phyloP scores from a whole-genome alignment of 176 grass and related monocot genomes.

The Otatea glauca region DNA sequence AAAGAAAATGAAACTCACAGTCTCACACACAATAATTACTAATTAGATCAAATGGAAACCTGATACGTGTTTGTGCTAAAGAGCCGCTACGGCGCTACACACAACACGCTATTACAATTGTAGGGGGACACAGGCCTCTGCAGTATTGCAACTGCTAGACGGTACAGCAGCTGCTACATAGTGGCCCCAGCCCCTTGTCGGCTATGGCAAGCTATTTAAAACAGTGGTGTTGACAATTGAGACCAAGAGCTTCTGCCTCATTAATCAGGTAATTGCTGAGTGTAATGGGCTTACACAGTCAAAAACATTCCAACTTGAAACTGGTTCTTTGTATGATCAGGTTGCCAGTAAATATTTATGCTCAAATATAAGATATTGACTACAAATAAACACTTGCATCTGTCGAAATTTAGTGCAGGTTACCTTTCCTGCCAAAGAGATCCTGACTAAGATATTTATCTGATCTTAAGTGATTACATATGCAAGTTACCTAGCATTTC shows the following conservation, averaged over 20 bases:
- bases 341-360: neutral
- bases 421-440: neutral
- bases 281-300: neutral
- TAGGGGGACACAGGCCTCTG: neutral
- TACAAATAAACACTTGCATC: neutral
- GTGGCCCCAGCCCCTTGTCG: neutral
- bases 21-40: neutral
- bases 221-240: neutral
- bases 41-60: conserved; percentile 9
- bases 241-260: neutral
- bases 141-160: neutral
- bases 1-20: neutral
- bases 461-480: neutral
- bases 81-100: neutral
- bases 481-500: neutral
- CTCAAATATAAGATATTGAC: neutral
- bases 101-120: neutral
- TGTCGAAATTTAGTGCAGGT: neutral
- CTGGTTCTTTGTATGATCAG: neutral
- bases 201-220: conserved; percentile 9
- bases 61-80: neutral
- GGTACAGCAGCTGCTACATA: neutral
- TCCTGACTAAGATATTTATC: neutral
- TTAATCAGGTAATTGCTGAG: conserved; percentile 3
- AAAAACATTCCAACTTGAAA: conserved; percentile 26